Evolutionary conservation across 1,139 yeast genomes (phyloP).

Genomic region (Debaryomyces subglobosus): DNA sequence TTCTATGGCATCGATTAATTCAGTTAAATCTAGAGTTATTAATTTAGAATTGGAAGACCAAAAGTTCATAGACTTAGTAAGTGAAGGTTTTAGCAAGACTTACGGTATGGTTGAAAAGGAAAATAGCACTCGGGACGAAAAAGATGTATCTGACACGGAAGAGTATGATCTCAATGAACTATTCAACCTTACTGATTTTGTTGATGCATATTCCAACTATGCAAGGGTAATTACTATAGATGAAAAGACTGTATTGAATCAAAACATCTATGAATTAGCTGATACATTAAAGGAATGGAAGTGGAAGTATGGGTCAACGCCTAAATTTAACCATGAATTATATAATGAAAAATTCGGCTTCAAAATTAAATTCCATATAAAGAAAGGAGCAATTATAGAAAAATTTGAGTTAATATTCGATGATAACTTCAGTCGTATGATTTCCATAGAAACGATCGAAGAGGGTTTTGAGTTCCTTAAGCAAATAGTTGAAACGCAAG

Average conservation of each 20-base stretch:
- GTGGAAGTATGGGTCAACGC: constrained; percentile 77
- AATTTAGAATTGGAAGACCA: constrained; percentile 56
- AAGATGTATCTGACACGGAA: constrained; percentile 16
- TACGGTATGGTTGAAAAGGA: constrained; percentile 28
- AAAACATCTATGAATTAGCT: constrained; percentile 46
- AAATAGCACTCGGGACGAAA: constrained; percentile 15
- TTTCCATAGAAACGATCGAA: constrained; percentile 20
- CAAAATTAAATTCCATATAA: constrained; percentile 42
- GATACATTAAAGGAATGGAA: constrained; percentile 57
- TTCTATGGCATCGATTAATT: constrained; percentile 65
- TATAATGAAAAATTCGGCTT: constrained; percentile 33
- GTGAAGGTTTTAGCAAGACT: constrained; percentile 43
- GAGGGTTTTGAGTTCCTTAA: constrained; percentile 36
- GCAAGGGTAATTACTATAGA: constrained; percentile 24
- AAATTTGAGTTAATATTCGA: constrained; percentile 22
- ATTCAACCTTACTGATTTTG: constrained; percentile 40
- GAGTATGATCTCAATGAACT: constrained; percentile 35
- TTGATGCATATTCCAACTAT: constrained; percentile 18
- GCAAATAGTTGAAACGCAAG: constrained; percentile 27
- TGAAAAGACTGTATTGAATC: constrained; percentile 43
- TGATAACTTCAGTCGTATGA: constrained; percentile 17
- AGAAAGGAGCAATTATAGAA: constrained; percentile 38
- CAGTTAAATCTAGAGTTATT: constrained; percentile 76
- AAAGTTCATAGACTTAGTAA: constrained; percentile 51
- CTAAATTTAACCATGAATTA: constrained; percentile 57